These are phyloP conservation scores for Hypsizygus marmoreus DNA, from an alignment of 768 basidiomycete species.

Conservation along the genomic window DNA sequence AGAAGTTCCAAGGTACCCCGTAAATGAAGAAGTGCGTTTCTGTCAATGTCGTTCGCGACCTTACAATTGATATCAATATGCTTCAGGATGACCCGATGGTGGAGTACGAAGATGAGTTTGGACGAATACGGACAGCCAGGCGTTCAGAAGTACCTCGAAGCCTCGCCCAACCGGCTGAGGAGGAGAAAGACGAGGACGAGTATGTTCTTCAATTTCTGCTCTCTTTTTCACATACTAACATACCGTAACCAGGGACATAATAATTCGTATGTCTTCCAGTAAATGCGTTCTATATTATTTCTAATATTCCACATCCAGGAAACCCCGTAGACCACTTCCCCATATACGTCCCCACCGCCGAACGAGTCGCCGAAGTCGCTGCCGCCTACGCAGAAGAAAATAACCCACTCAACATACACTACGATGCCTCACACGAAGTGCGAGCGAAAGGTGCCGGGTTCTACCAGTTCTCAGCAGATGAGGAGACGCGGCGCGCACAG, in stretches of 20 bases:
- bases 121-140: conserved; percentile 66
- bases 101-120: conserved; percentile 88
- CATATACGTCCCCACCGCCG: conserved; percentile 81
- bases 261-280: conserved; percentile 48
- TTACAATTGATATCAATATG: conserved; percentile 5
- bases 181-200: conserved; percentile 59
- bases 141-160: conserved; percentile 79
- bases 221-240: conserved; percentile 10
- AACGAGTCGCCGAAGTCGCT: conserved; percentile 74
- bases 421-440: conserved; percentile 79
- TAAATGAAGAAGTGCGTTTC: conserved; percentile 40
- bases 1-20: conserved; percentile 51
- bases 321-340: conserved; percentile 88
- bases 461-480: conserved; percentile 89
- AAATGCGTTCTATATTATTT: conserved; percentile 1
- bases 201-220: conserved; percentile 31
- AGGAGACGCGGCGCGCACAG: conserved; percentile 72
- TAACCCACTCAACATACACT: conserved; percentile 75
- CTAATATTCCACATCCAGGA: conserved; percentile 40
- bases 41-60: not conserved
- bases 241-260: conserved; percentile 46
- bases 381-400: conserved; percentile 69
- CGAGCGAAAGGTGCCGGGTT: conserved; percentile 89
- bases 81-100: conserved; percentile 72
- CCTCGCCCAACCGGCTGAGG: conserved; percentile 48